Evolutionary conservation across 495 filamentous ascomycete genomes (phyloP).

Genomic region (Darksidea phi): DNA sequence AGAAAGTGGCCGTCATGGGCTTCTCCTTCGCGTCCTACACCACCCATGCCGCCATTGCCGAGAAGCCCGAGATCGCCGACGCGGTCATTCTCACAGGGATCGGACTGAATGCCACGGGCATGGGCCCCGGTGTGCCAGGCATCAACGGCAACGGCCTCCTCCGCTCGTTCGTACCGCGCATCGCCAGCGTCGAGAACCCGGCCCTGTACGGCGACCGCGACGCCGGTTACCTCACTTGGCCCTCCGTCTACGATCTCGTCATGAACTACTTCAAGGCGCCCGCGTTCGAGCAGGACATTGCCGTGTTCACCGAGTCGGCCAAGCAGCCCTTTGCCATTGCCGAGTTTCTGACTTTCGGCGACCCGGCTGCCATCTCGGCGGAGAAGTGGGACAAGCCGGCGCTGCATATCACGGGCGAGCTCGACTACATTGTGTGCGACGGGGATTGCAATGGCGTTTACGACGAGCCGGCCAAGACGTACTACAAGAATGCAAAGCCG

Average conservation of each 20-base stretch:
- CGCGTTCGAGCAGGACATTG: too few species aligned
- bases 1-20: constrained; percentile 26
- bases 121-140: too few species aligned
- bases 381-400: too few species aligned
- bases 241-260: constrained; percentile 19
- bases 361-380: too few species aligned
- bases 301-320: too few species aligned
- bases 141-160: constrained; percentile 30
- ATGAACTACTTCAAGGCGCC: constrained; percentile 44
- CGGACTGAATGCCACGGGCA: constrained; percentile 26
- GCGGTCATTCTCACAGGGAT: constrained; percentile 40
- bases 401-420: too few species aligned
- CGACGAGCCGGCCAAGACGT: too few species aligned
- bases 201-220: constrained; percentile 22
- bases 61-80: constrained; percentile 34
- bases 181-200: constrained; percentile 25
- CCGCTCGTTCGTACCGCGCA: constrained; percentile 20
- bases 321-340: too few species aligned
- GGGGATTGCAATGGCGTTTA: too few species aligned
- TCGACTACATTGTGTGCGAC: too few species aligned
- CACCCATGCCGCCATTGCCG: constrained; percentile 27
- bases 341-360: too few species aligned
- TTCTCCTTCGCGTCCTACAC: constrained; percentile 34
- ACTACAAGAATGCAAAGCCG: too few species aligned
- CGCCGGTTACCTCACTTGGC: constrained; percentile 39